phyloP scores from a whole-genome alignment of 495 filamentous ascomycete genomes.

The Penicillium chermesinum region DNA sequence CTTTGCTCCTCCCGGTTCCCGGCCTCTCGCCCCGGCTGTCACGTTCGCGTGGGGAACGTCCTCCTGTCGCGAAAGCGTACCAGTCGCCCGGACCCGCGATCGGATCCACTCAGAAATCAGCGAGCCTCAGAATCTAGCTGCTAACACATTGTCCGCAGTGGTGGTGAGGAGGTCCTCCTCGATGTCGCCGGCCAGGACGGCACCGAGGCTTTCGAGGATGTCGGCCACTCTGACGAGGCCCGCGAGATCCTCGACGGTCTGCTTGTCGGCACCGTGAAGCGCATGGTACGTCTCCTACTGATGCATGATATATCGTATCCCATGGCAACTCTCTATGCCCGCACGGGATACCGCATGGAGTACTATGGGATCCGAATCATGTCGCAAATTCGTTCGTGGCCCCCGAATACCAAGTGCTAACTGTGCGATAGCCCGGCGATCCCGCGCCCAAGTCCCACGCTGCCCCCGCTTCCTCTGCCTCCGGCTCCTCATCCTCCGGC shows the following conservation, averaged over 20 bases:
- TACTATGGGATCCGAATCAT: too few species aligned
- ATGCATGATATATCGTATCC: neutral
- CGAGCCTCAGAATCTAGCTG: too few species aligned
- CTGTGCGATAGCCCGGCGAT: slow-evolving; percentile 65
- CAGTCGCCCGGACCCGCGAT: neutral
- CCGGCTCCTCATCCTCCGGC: slow-evolving; percentile 41
- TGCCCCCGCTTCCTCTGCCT: slow-evolving; percentile 40
- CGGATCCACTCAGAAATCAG: too few species aligned
- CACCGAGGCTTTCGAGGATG: slow-evolving; percentile 98
- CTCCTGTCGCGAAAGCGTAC: slow-evolving; percentile 8
- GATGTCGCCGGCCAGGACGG: slow-evolving; percentile 96
- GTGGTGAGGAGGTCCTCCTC: slow-evolving; percentile 96
- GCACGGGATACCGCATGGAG: too few species aligned
- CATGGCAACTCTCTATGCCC: too few species aligned
- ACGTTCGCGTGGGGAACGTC: neutral
- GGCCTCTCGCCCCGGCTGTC: neutral
- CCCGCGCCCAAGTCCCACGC: slow-evolving; percentile 65
- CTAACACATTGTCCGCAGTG: slow-evolving; percentile 48
- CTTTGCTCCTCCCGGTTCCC: neutral
- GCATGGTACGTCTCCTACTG: slow-evolving; percentile 57
- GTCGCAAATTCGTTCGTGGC: too few species aligned
- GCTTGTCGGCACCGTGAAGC: slow-evolving; percentile 76
- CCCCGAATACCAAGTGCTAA: too few species aligned
- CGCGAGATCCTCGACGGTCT: slow-evolving; percentile 84
- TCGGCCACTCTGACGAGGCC: slow-evolving; percentile 98